Evolutionary conservation across 148 eudicot genomes (phyloP).

Genomic region (Cornus suecica): DNA sequence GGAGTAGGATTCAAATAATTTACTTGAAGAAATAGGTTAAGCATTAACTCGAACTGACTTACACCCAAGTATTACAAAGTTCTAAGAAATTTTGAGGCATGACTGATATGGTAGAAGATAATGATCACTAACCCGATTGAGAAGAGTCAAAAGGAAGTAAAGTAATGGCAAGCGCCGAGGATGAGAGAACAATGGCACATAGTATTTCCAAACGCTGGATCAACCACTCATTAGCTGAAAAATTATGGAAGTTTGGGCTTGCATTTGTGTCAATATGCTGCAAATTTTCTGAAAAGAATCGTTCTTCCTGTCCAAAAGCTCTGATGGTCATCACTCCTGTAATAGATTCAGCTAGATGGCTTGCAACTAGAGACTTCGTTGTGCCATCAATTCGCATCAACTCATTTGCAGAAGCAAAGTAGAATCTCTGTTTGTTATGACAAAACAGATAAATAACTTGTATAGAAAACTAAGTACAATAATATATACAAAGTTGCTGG

Average conservation of each 20-base stretch:
- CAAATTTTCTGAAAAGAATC: constrained; percentile 35
- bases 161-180: constrained; percentile 42
- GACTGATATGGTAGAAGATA: neutral
- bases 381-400: constrained; percentile 66
- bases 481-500: no score
- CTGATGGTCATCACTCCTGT: constrained; percentile 58
- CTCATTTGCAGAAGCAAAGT: constrained; percentile 57
- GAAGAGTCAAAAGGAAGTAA: constrained; percentile 35
- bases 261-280: constrained; percentile 42
- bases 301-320: constrained; percentile 57
- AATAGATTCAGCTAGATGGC: constrained; percentile 53
- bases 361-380: constrained; percentile 49
- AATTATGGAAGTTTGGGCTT: constrained; percentile 45
- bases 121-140: constrained; percentile 31
- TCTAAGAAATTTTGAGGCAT: no score
- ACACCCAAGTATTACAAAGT: no score
- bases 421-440: constrained; percentile 33
- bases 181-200: constrained; percentile 42
- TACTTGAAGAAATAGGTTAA: no score
- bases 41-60: no score
- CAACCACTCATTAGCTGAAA: constrained; percentile 59
- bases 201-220: constrained; percentile 56
- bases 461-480: no score
- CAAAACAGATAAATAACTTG: neutral
- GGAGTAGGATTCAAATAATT: no score